Base-by-base conservation (phyloP, 371 early-diverging fungal species). In the Syncephalastrum monosporum region DNA sequence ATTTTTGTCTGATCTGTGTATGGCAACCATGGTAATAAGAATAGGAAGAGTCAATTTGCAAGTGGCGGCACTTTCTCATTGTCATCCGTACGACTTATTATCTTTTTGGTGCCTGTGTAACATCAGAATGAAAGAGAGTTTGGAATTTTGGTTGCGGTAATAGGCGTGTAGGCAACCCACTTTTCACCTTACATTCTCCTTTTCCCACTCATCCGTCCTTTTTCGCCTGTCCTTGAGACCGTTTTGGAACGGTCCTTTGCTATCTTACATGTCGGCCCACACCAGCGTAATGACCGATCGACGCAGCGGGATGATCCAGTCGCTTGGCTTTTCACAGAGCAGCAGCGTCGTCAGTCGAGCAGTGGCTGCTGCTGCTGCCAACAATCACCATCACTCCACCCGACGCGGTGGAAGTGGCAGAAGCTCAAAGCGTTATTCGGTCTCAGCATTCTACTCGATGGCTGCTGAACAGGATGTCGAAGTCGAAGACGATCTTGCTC, bases 381-480 rank as follows among this genome's bases (percentile, higher is more conserved):
- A 75, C 43, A 75, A 65, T 38, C 75, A 70, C 41, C 71, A 74
- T 46, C 71, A 74, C 41, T 75, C 75, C 4, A 68, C 53, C 43
- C 58, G 75, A 46, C 65, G 55, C 8, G 54, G 64, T 46, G 71
- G 71, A 5, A 38, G 61, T 55, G 70, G 72, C 14, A 53, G 72
- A 57, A 59, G 59, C n/a, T 74, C 72, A 14, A 82, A 88, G 53
- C 76, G 91, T 59, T 92, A 93, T 73, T 95, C 95, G 1, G 88
- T 93, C 2, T 89, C 86, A 19, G 94, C 91, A 25, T 82, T 94
- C 42, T 95, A 92, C 65, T 96, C 96, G 4, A 94, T 94, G 85
- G 95, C 92, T 38, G 92, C 94, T 25, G 95, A 94, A 69, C 91
- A 94, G 68, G 96, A 95, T 66, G 85, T 85, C 16, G 94, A 94